Percentiles rank a stretch among this genome's conserved stretches.
Evolutionary conservation across 306 rosid genomes (phyloP).

Genomic region (Cucumis cinereus): DNA sequence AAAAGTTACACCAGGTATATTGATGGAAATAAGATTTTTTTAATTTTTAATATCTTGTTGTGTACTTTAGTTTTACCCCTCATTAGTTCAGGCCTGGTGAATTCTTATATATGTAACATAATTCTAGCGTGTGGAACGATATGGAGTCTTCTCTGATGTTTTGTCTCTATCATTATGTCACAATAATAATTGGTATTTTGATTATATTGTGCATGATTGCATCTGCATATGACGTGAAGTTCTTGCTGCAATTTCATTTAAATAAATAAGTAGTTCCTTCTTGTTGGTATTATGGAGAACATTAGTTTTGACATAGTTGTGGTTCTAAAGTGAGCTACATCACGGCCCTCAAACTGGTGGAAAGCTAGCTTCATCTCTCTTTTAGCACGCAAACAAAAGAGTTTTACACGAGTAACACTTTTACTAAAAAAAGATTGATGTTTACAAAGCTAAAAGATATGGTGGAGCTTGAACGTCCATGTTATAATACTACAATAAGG

Average conservation of each 20-base stretch:
- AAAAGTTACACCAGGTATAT: background rate
- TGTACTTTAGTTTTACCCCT: background rate
- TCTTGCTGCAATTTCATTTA: background rate
- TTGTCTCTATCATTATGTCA: background rate
- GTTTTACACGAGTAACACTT: background rate
- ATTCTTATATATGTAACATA: background rate
- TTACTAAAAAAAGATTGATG: background rate
- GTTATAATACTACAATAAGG: background rate
- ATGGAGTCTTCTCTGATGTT: background rate
- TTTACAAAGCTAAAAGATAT: no score
- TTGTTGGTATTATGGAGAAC: background rate
- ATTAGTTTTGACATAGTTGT: background rate
- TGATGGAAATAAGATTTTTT: background rate
- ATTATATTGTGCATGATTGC: background rate
- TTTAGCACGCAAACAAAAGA: background rate
- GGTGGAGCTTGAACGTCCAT: background rate
- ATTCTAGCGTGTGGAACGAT: background rate
- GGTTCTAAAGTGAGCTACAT: background rate
- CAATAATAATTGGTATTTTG: background rate
- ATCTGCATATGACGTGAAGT: background rate
- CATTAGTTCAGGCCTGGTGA: background rate
- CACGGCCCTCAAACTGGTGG: background rate
- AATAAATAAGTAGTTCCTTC: background rate
- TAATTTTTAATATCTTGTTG: background rate
- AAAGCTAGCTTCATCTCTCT: background rate